phyloP scores from a whole-genome alignment of 495 filamentous ascomycete species.

The Lichina pygmaea region DNA sequence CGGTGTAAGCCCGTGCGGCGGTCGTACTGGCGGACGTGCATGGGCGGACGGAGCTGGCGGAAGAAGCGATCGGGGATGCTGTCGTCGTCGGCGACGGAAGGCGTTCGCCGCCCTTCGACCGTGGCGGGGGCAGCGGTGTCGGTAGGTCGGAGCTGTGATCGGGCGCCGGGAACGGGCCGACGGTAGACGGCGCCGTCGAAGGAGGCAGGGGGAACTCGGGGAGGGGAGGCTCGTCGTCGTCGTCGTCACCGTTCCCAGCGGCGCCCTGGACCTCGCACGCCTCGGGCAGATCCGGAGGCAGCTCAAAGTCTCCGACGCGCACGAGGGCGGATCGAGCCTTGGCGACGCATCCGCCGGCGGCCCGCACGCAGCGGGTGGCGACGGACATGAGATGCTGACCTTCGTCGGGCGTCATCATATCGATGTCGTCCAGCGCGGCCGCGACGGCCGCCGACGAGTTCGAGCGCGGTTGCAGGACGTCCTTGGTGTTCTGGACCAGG shows the following conservation, averaged over 20 bases:
- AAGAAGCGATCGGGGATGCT: not conserved
- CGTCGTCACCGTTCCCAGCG: not conserved
- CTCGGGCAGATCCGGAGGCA: conserved; percentile 23
- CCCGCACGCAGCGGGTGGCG: conserved; percentile 71
- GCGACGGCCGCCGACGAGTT: conserved; percentile 14
- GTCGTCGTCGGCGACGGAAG: not conserved
- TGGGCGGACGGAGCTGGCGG: not conserved
- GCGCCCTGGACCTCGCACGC: not conserved
- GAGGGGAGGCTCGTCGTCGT: not conserved
- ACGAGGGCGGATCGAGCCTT: conserved; percentile 71
- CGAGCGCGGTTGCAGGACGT: conserved; percentile 33
- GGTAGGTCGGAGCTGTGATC: not conserved
- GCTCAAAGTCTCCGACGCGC: conserved; percentile 79
- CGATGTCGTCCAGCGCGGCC: conserved; percentile 24
- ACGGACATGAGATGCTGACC: conserved; percentile 50
- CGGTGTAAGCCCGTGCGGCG: not conserved
- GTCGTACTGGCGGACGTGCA: not conserved
- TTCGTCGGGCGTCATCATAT: conserved; percentile 54
- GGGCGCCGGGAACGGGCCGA: too few species aligned
- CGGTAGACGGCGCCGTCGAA: not conserved
- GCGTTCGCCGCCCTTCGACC: not conserved
- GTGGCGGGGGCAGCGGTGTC: not conserved
- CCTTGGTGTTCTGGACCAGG: conserved; percentile 51
- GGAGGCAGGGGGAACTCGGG: not conserved
- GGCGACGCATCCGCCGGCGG: conserved; percentile 70